phyloP scores from a whole-genome alignment of 331 rosid species.

The Erythrophleum ivorense region DNA sequence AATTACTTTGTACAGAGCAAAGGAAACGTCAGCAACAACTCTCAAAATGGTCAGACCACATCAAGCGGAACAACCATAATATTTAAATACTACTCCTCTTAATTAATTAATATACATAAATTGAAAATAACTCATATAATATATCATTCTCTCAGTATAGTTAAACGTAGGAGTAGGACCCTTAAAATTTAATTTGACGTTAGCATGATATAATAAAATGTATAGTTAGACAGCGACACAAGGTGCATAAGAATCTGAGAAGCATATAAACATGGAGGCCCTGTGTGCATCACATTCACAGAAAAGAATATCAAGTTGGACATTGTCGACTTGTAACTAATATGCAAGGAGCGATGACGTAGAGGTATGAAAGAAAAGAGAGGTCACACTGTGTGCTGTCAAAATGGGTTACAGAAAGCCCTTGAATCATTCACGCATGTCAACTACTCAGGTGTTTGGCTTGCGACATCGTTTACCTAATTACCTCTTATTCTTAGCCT shows the following conservation, averaged over 20 bases:
- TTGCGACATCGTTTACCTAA: not conserved
- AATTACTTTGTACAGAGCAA: not conserved
- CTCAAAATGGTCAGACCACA: not conserved
- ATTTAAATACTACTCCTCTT: not conserved
- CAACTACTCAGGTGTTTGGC: conserved; percentile 42
- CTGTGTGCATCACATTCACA: not conserved
- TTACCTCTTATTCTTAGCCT: not conserved
- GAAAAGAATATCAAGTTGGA: conserved; percentile 14
- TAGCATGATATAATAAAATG: too few relatives aligned
- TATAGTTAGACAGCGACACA: too few relatives aligned
- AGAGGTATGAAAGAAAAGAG: conserved; percentile 1
- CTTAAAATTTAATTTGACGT: too few relatives aligned
- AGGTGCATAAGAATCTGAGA: too few relatives aligned
- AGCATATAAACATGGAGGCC: not conserved
- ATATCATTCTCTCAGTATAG: not conserved
- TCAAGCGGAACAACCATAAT: conserved; percentile 29
- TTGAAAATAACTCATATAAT: not conserved
- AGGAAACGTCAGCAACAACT: not conserved
- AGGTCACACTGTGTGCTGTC: conserved; percentile 32
- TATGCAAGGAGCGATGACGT: conserved; percentile 27
- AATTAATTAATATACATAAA: too few relatives aligned
- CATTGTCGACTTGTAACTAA: conserved; percentile 17
- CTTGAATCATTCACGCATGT: conserved; percentile 42
- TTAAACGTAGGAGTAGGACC: too few relatives aligned
- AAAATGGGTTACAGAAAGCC: conserved; percentile 28